Conservation (phyloP, 805 yeast genomes). For the Yamadazyma kitorensis region DNA sequence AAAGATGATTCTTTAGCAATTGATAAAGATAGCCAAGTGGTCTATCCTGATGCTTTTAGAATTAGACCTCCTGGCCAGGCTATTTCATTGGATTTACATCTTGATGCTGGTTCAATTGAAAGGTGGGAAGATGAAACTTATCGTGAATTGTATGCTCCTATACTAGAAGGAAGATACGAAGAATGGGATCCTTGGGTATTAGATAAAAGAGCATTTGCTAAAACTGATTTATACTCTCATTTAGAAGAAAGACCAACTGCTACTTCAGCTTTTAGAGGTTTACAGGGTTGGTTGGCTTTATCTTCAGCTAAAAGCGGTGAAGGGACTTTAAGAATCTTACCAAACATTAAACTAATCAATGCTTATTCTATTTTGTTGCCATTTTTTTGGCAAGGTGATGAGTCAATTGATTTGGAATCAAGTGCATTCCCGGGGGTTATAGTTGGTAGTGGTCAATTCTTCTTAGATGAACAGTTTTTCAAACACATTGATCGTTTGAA, state of each 20-base stretch:
- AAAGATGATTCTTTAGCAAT: slow-evolving; percentile 21
- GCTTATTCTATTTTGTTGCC: slow-evolving; percentile 41
- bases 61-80: slow-evolving; percentile 38
- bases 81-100: slow-evolving; percentile 34
- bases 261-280: slow-evolving; percentile 31
- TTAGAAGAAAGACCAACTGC: slow-evolving; percentile 9
- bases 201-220: slow-evolving; percentile 29
- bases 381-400: slow-evolving; percentile 26
- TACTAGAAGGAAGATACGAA: slow-evolving; percentile 40
- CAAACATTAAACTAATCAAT: slow-evolving; percentile 32
- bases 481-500: slow-evolving; percentile 33
- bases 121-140: slow-evolving; percentile 43
- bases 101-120: slow-evolving; percentile 43
- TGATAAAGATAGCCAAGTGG: slow-evolving; percentile 24
- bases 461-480: slow-evolving; percentile 8
- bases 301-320: slow-evolving; percentile 32
- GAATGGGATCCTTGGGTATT: slow-evolving; percentile 36
- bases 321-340: slow-evolving; percentile 38
- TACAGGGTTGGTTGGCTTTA: slow-evolving; percentile 46
- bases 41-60: slow-evolving; percentile 43
- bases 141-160: slow-evolving; percentile 28
- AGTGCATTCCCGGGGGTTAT: slow-evolving; percentile 37
- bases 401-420: slow-evolving; percentile 28
- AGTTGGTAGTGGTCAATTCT: slow-evolving; percentile 29
- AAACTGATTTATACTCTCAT: slow-evolving; percentile 26